Percentiles rank a stretch among this genome's conserved stretches.
Evolutionary conservation across 345 rosid species (phyloP).

Genomic region (Eucalyptus pumila): DNA sequence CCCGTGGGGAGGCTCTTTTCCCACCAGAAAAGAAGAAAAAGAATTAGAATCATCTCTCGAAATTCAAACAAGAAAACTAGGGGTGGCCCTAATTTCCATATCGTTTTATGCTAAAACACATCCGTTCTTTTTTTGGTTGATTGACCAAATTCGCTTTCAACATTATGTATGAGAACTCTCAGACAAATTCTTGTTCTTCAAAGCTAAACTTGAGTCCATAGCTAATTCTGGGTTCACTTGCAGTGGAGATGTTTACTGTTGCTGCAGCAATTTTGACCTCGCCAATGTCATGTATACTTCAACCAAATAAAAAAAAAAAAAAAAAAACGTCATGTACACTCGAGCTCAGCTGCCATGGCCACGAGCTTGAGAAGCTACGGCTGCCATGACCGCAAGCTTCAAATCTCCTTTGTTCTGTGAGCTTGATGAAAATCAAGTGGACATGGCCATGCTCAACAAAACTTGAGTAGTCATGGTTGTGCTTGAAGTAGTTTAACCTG

Average conservation of each 20-base stretch:
- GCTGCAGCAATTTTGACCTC: no score
- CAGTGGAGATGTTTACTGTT: neutral
- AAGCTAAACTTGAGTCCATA: neutral
- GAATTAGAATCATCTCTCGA: neutral
- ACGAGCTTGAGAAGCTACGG: neutral
- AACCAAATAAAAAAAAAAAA: no score
- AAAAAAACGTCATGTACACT: no score
- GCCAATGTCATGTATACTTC: no score
- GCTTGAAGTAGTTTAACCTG: accelerated
- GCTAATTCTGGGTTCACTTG: neutral
- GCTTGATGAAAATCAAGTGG: neutral
- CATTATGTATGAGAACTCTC: neutral
- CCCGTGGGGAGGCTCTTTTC: neutral
- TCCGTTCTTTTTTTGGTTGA: no score
- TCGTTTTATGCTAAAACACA: neutral
- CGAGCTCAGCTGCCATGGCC: neutral
- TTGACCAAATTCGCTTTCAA: neutral
- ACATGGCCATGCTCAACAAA: accelerated
- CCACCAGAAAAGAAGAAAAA: neutral
- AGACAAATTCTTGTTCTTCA: neutral
- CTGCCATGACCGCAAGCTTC: neutral
- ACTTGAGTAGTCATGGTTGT: neutral
- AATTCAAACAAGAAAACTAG: neutral
- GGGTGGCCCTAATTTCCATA: neutral
- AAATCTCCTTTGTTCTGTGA: neutral